Percentiles rank a stretch among this genome's conserved stretches.
Evolutionary conservation across 768 basidiomycete species (phyloP).

Genomic region (Gymnopilus junonius): DNA sequence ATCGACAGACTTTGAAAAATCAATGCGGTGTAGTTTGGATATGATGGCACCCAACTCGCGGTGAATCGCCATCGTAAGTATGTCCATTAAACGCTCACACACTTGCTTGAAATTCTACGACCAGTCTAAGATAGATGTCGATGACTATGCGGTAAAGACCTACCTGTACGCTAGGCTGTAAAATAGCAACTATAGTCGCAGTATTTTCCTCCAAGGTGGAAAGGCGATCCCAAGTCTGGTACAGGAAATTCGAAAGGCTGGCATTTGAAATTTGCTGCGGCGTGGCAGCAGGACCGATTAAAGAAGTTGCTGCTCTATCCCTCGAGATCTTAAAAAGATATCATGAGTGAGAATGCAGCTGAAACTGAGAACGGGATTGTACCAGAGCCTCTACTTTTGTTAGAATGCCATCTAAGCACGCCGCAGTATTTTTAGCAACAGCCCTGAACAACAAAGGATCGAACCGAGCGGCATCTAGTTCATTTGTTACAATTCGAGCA

Average conservation of each 20-base stretch:
- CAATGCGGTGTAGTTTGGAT: constrained; percentile 82
- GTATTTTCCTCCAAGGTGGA: constrained; percentile 73
- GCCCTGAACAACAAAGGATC: constrained; percentile 86
- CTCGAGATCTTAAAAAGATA: constrained; percentile 56
- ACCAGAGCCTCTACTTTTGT: constrained; percentile 73
- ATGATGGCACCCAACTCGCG: constrained; percentile 83
- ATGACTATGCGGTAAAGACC: constrained; percentile 12
- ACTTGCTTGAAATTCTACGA: constrained; percentile 51
- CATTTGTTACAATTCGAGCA: constrained; percentile 82
- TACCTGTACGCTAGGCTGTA: constrained; percentile 67
- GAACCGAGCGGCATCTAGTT: constrained; percentile 90
- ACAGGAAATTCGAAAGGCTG: constrained; percentile 77
- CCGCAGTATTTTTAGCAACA: constrained; percentile 74
- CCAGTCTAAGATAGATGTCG: not conserved
- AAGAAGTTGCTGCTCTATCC: constrained; percentile 77
- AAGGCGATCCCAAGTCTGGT: constrained; percentile 75
- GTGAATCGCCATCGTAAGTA: constrained; percentile 68
- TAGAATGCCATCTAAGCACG: constrained; percentile 71
- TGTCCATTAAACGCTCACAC: constrained; percentile 64
- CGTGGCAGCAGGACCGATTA: constrained; percentile 79
- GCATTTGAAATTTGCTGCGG: constrained; percentile 81
- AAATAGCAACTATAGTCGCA: constrained; percentile 53
- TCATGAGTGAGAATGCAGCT: constrained; percentile 2
- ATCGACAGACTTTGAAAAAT: constrained; percentile 76
- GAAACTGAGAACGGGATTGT: not conserved